A percentile compares a stretch with the other conserved stretches of the same genome.
Conservation (phyloP, 2,329 filamentous ascomycete species). For the Scorias spongiosa region DNA sequence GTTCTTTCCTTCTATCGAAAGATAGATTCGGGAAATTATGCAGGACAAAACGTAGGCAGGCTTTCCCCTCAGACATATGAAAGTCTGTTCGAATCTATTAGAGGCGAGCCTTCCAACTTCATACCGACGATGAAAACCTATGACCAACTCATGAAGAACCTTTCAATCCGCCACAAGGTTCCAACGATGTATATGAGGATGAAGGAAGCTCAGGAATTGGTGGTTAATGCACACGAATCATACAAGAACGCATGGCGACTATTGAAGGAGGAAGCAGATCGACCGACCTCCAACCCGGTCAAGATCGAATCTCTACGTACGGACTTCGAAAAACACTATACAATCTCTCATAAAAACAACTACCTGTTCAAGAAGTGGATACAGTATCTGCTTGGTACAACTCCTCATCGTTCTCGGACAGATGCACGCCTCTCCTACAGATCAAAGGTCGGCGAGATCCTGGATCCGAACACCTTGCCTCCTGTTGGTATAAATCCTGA, state of each 20-base stretch:
- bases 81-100: conserved; percentile 46
- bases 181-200: conserved; percentile 11
- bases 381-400: conserved; percentile 10
- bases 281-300: conserved; percentile 1
- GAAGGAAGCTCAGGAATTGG: conserved; percentile 1
- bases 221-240: background rate
- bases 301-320: background rate
- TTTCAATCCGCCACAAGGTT: conserved; percentile 5
- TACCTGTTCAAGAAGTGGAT: conserved; percentile 16
- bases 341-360: conserved; percentile 7
- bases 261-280: conserved; percentile 1
- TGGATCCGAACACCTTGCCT: background rate
- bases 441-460: background rate
- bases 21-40: conserved; percentile 19
- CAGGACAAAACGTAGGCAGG: conserved; percentile 17
- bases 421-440: background rate
- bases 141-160: conserved; percentile 20
- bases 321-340: background rate
- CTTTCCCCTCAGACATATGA: conserved; percentile 32
- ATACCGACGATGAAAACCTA: conserved; percentile 43
- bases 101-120: conserved; percentile 39
- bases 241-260: background rate
- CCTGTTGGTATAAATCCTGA: background rate
- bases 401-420: background rate
- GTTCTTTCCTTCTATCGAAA: conserved; percentile 30